Base-by-base conservation (phyloP, 2,329 filamentous ascomycete genomes). In the Beauveria medogensis region DNA sequence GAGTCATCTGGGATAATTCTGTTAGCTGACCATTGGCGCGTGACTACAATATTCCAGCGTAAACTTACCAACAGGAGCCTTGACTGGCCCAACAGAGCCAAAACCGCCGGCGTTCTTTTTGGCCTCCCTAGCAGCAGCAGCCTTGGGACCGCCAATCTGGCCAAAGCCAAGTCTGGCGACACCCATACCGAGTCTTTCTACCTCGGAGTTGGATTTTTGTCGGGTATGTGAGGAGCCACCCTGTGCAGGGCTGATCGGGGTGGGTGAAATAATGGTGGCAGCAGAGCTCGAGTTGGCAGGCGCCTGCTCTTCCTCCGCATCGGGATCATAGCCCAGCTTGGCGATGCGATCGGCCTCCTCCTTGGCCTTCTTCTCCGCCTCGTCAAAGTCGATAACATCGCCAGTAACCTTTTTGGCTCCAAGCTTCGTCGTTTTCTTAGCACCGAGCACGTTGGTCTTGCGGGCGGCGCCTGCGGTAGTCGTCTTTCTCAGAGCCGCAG, bases 261-360 rank as follows among this genome's bases (percentile, higher is more conserved):
- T 89, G 1, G 93, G 90, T 24, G 89, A 78, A 59, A 85, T 80
- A 65, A 95, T 87, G 57, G 82, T 82, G 18, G 83, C 80, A 62
- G 83, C 80, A 60, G 83, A 79, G 14, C 79, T 65, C 63, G 84
- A 79, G 43, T 77, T 73, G 40, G 72, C 62, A 12, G 75, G 73
- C 12, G 69, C 79, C 67, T 81, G 80, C 52, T 73, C 82, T 67
- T 83, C 83, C 74, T 96, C 93, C 22, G 91, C 92, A 65, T 97
- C 89, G 1, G 92, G 91, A 69, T 99, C 92, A 70, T 99, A 99
- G 44, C 94, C 94, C 24, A 99, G 80, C 77, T 96, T 96, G 72
- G 89, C 92, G 71, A 97, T 94, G 67, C 94, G 88, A 74, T 97
- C 94, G 3, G 92, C 94, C 75, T 99, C 94, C 75, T 97, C 94